Evolutionary conservation across 2,329 filamentous ascomycete genomes (phyloP).

Genomic region (Trichoderma lentiforme): DNA sequence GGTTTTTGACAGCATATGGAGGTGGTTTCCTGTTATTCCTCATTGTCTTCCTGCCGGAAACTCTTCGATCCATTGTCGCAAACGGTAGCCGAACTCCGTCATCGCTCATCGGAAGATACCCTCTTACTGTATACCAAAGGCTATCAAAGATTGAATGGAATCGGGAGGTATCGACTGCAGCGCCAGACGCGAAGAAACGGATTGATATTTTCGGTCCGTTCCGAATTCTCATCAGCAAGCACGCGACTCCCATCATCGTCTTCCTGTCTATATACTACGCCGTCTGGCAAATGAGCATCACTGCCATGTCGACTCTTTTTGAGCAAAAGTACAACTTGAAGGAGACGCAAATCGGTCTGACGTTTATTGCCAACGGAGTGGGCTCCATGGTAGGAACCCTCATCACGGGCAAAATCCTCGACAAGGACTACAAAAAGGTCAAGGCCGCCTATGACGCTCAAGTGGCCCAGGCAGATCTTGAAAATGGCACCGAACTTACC

Average conservation of each 20-base stretch:
- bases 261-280: conserved; percentile 51
- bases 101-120: conserved; percentile 32
- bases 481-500: conserved; percentile 45
- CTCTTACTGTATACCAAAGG: conserved; percentile 33
- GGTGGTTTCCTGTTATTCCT: conserved; percentile 42
- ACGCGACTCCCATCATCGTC: conserved; percentile 45
- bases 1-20: conserved; percentile 53
- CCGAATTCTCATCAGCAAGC: conserved; percentile 43
- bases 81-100: conserved; percentile 48
- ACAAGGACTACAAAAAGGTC: conserved; percentile 64
- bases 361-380: conserved; percentile 49
- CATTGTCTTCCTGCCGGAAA: conserved; percentile 53
- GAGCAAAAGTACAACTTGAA: conserved; percentile 55
- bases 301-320: conserved; percentile 44
- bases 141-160: conserved; percentile 27
- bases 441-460: conserved; percentile 38
- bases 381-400: conserved; percentile 48
- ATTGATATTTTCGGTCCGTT: conserved; percentile 37
- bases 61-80: conserved; percentile 46
- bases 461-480: conserved; percentile 43
- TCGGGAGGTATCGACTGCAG: conserved; percentile 22
- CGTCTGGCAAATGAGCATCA: conserved; percentile 54
- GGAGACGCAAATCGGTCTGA: conserved; percentile 53
- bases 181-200: conserved; percentile 12
- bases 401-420: conserved; percentile 54